Base-by-base conservation (phyloP, 345 rosid species). In the Sapria himalayana region DNA sequence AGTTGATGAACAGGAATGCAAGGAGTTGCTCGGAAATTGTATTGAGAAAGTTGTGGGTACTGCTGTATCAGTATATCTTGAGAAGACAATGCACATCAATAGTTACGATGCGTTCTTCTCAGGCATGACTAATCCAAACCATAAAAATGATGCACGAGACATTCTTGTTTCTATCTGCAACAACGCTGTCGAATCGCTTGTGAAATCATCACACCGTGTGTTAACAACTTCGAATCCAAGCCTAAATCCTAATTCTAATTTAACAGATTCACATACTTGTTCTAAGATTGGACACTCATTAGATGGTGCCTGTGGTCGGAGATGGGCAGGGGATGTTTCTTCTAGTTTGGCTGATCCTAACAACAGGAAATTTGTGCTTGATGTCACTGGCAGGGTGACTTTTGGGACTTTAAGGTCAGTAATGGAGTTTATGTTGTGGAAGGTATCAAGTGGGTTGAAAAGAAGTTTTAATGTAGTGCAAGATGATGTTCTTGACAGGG, bases 361-460 rank as follows among this genome's bases (percentile, higher is more conserved):
- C 43, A 91, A 91, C 50, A 58, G 71, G 47, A 70, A 37, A 63
- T 73, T 84, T 66, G 70, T 77, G 73, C 69, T 84, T 22, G 94
- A 91, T 55, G 76, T 84, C 55, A 84, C 96, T 2, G 92, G 99
- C 45, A 71, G 89, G 65, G 96, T 80, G 41, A 80, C 99, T 2
- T 50, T 80, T 23, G 82, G 70, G 42, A 74, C 85, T 0, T 24
- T 74, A 17, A 78, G 78, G 44, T 80, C 92, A 17, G 31, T 80
- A 17, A 47, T 80, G 17, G 81, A 49, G 39, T 64, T 64, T 40
- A 22, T 91, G 37, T 48, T 72, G 55, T 48, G 84, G 80, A 84
- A 67, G 66, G 55, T 68, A 19, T 62, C 66, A 0, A 76, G 80
- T 29, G 62, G 76, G 41, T 41, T 76, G 11, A 91, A 56, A 52